Evolutionary conservation across 257 asterid genomes (phyloP), one percentile per base, ranked within the genome.

Genomic region (Solanum corneliomulleri): DNA sequence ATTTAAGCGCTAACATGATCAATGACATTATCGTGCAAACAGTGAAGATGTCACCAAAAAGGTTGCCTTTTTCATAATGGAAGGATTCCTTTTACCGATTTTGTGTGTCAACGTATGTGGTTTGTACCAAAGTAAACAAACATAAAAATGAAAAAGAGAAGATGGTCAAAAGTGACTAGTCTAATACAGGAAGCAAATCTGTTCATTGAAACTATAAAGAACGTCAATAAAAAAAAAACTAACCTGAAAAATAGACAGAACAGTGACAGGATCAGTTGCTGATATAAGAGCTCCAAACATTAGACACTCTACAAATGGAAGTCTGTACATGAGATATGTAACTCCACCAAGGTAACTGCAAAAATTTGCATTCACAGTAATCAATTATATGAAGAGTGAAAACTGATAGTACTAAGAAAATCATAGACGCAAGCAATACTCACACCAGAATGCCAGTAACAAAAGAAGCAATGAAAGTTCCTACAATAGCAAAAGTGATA

Each of bases 271-370:
- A 91, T 97, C 98, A 9, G 98, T 97, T 76, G 99, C 99, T 16
- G 99, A 97, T 92, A 97, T 97, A 85, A 97, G 98, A 87, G 99
- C 98, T 87, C 99, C 99, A 91, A 97, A 97, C 99, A 97, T 97
- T 92, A 97, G 92, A 88, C 99, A 97, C 89, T 97, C 99, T 84
- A 97, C 91, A 89, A 96, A 97, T 29, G 99, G 99, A 86, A 97
- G 97, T 90, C 85, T 94, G 93, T 97, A 97, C 93, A 93, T 96
- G 85, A 97, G 97, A 90, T 60, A 95, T 84, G 93, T 89, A 84
- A 89, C 91, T 86, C 99, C 99, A 45, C 96, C 98, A 86, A 96
- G 95, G 89, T 97, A 96, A 86, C 99, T 97, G 97, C 91, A 91
- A 88, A 44, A 70, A 75, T 49, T 75, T 82, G 71, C 86, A 77